Base-by-base conservation (phyloP, 176 grass and related monocot species). In the Zoysia japonica region DNA sequence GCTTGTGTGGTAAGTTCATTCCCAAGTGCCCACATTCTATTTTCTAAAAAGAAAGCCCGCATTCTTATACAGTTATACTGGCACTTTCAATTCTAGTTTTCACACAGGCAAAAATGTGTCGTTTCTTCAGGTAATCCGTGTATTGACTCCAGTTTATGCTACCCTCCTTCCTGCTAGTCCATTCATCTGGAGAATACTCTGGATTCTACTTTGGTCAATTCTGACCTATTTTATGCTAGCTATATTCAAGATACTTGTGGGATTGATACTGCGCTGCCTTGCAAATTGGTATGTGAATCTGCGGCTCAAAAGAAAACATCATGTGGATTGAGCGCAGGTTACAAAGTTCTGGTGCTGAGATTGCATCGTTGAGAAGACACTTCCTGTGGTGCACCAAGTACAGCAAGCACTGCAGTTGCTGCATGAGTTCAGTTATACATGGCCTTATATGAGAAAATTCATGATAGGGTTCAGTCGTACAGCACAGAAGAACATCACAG, bases 281-380 rank as follows among this genome's bases (percentile, higher is more conserved):
- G 92, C 96, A 17, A 88, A 76, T 66, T 99, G 96, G 90, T 99
- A 99, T 73, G 61, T 99, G 61, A 95, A 99, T 81, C 86, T 89
- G 16, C 86, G 90, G 38, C 78, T 90, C 42, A 83, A 68, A 77
- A 89, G 88, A 37, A 95, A 99, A 87, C 96, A 99, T 68, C 96
- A 99, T 71, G 86, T 77, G 63, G 96, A 99, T 80, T 99, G 79
- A 98, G 61, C 69, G 37, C 17, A 36, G 61, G 36, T 13, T 38
- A 14, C 72, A 3, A 10, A 11, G 72, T 60, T 71, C 66, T 47
- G 72, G 50, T 77, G 59, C 56, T 67, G 45, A 41, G 49, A 28
- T 67, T 54, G 6, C 71, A 76, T 66, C n/a, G 16, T 41, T 42
- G 42, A 71, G 66, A 77, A 72, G 65, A 46, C 41, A 77, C 39